A percentile compares a stretch with the other conserved stretches of the same genome.
Conservation (phyloP, 2,329 filamentous ascomycete species). For the Stagonosporopsis tanaceti region DNA sequence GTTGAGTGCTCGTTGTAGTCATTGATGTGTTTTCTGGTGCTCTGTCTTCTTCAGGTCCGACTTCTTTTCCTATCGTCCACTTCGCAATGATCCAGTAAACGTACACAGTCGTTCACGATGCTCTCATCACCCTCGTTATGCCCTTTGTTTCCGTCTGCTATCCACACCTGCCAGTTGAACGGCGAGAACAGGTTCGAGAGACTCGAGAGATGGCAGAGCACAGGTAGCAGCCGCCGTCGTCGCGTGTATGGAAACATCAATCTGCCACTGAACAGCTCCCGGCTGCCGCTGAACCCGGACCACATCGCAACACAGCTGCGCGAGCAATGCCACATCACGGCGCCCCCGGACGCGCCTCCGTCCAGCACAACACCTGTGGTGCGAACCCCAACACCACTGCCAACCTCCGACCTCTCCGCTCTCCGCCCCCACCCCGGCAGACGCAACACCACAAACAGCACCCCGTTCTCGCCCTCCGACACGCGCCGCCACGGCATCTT, state of each 20-base stretch:
- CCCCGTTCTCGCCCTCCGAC: background rate
- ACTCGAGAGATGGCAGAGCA: background rate
- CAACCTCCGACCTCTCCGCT: no score
- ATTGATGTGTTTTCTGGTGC: background rate
- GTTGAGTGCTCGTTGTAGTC: background rate
- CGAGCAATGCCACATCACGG: background rate
- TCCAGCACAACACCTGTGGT: background rate
- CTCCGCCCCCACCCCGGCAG: background rate
- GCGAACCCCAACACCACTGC: background rate
- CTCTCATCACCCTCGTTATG: slow-evolving; percentile 9
- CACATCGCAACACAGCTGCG: slow-evolving; percentile 9
- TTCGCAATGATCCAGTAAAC: slow-evolving; percentile 2
- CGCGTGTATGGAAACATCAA: background rate
- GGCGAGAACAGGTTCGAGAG: background rate
- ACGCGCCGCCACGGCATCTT: slow-evolving; percentile 15
- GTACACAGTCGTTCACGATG: slow-evolving; percentile 5
- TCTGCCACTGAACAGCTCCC: slow-evolving; percentile 7
- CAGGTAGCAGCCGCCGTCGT: background rate
- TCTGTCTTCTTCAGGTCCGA: background rate
- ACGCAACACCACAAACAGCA: background rate
- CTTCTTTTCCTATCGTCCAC: background rate
- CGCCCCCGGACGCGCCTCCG: background rate
- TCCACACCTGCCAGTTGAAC: background rate
- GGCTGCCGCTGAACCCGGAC: background rate
- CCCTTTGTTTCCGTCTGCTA: slow-evolving; percentile 4